Conservation (phyloP, 305 asterid species). For the Plantago coronopus region DNA sequence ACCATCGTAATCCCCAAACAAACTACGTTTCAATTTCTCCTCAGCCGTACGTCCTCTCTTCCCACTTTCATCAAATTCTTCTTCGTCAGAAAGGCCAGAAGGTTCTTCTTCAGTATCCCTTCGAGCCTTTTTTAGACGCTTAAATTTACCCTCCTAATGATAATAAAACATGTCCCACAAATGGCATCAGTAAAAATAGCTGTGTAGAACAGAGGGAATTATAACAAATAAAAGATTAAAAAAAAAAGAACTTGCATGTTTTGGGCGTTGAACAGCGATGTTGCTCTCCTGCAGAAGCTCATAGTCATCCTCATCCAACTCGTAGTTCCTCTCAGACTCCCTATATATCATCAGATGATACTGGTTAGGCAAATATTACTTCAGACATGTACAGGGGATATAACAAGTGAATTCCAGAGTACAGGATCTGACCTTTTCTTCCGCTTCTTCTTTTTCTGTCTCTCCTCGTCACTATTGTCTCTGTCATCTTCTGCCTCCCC, state of each 20-base stretch:
- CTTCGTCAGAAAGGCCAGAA: conserved; percentile 85
- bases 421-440: conserved; percentile 58
- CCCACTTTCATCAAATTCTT: conserved; percentile 74
- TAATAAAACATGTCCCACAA: conserved; percentile 10
- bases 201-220: no score
- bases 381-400: conserved; percentile 10
- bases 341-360: conserved; percentile 30
- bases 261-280: conserved; percentile 85
- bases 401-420: background rate
- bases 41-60: conserved; percentile 73
- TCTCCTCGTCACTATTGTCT: conserved; percentile 72
- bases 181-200: background rate
- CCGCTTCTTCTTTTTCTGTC: conserved; percentile 82
- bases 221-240: background rate
- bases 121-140: conserved; percentile 84
- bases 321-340: conserved; percentile 65
- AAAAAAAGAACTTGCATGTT: conserved; percentile 39
- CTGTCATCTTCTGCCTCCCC: conserved; percentile 73
- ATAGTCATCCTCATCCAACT: conserved; percentile 91
- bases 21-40: conserved; percentile 76
- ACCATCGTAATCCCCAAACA: conserved; percentile 96
- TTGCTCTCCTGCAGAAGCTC: conserved; percentile 95
- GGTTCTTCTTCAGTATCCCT: conserved; percentile 73
- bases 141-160: conserved; percentile 71
- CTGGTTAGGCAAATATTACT: conserved; percentile 4